Evolutionary conservation across 148 eudicot species (phyloP), one percentile per base, ranked within the genome.

Genomic region (Amaranthus cruentus): DNA sequence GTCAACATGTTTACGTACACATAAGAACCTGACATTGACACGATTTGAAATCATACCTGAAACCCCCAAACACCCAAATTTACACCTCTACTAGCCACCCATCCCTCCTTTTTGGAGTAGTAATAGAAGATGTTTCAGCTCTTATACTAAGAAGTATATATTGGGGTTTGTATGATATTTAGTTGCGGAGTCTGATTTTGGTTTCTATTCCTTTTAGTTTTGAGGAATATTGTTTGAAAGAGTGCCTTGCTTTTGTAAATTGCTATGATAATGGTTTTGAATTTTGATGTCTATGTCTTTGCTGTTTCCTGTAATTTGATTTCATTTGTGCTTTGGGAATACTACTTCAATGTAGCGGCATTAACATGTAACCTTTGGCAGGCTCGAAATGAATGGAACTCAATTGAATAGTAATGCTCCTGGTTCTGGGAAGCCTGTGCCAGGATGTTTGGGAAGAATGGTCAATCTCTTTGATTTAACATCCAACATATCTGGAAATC

Each of bases 361-460:
- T 67, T 67, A 18, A 50, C 0, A 28, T 67, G 43, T 3, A 47
- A 49, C 6, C 11, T 52, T 46, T 69, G 62, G 69, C 83, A 88
- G 98, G 89, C 82, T 77, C 38, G 74, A 84, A 82, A 89, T 90
- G 92, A 89, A 83, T 86, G 88, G 85, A 62, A 58, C 76, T 83
- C 85, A 81, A 42, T 55, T 77, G 51, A 81, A 83, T 74, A 79
- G 75, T 47, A 90, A 84, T 80, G 71, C 71, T 74, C 65, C 47
- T 47, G 83, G 74, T 68, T 68, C 73, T 46, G 89, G 86, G 68
- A 84, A 84, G 66, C 77, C 90, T 8, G 69, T 81, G 68, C 89
- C 90, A 68, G 90, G 94, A 76, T 92, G 99, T 80, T 83, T 90
- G 83, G 97, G 97, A 76, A 86, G 91, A 80, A 85, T 92, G 88